phyloP scores from a whole-genome alignment of 306 rosid species.

The Sphenostylis stenocarpa region DNA sequence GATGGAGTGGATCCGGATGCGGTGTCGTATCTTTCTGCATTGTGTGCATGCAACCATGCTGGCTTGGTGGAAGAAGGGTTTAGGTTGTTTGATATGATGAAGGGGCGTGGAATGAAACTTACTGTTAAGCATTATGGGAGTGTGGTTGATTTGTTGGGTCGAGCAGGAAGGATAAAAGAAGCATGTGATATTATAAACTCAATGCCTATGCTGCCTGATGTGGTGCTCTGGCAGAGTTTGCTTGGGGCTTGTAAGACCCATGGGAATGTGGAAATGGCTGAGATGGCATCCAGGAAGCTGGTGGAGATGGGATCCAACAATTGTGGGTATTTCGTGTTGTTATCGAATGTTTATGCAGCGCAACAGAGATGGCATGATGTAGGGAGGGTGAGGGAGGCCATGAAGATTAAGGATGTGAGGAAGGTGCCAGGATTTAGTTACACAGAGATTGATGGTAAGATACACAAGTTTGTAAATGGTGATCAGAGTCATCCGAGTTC shows the following conservation, averaged over 20 bases:
- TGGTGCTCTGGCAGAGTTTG: constrained; percentile 83
- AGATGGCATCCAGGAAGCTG: constrained; percentile 62
- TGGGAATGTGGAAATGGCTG: constrained; percentile 83
- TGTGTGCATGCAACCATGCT: constrained; percentile 86
- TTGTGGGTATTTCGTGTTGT: constrained; percentile 86
- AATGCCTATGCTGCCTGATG: constrained; percentile 67
- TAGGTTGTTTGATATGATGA: constrained; percentile 63
- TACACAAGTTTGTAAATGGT: constrained; percentile 74
- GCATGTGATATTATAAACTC: constrained; percentile 62
- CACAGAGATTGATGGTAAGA: constrained; percentile 62
- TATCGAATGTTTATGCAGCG: constrained; percentile 83
- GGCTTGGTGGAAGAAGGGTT: constrained; percentile 83
- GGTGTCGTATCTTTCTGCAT: constrained; percentile 75
- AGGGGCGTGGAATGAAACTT: constrained; percentile 41
- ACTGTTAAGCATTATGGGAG: constrained; percentile 83
- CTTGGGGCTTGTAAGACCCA: constrained; percentile 93
- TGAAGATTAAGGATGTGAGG: constrained; percentile 72
- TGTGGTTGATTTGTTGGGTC: constrained; percentile 80
- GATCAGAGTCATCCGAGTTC: constrained; percentile 62
- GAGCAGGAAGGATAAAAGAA: constrained; percentile 82
- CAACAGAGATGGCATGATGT: constrained; percentile 83
- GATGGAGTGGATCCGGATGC: constrained; percentile 52
- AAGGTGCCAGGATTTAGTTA: constrained; percentile 84
- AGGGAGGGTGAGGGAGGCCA: constrained; percentile 72
- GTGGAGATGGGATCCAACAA: constrained; percentile 80